Base-by-base conservation (phyloP, 768 basidiomycete species). In the Lactifluus subvellereus region DNA sequence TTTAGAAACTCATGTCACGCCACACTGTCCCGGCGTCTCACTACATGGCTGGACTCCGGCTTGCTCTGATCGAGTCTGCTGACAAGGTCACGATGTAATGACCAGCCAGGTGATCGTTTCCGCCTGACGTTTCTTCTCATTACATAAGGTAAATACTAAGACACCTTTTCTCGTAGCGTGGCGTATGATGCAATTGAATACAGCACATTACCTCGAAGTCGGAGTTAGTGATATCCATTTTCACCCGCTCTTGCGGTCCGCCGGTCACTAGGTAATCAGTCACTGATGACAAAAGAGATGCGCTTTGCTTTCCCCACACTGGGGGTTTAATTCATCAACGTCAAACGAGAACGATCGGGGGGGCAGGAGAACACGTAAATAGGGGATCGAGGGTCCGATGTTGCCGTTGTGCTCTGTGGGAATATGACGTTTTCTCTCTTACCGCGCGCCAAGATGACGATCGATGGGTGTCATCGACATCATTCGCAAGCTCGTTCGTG, bases 51-150 rank as follows among this genome's bases (percentile, higher is more conserved):
- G 48, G 47, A 48, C 47, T 40, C 4, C 4, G 4, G 40, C 4
- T 16, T 51, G 61, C 40, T 54, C 37, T 42, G 33, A 49, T 60
- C 52, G 27, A 43, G 59, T 61, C 61, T 32, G 61, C 54, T 61
- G 54, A 61, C 40, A 10, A 11, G 54, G 54, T 61, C 54, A 61
- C 54, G 42, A 61, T 57, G 61, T 10, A 32, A 37, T n/a, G 6
- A 9, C 4, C 37, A 37, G 1, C 53, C 35, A 16, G 22, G 60
- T 45, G 22, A n/a, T 30, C 20, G 22, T 18, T 30, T 10, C 10
- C 51, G 33, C 30, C n/a, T 38, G 38, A 59, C 49, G 8, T 40
- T 48, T 54, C 27, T 52, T 43, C 9, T 49, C 52, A 13, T 30
- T 38, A 37, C 37, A 38, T 55, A 55, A 42, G 7, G 27, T 33